Evolutionary conservation across 768 basidiomycete species (phyloP).

Genomic region (Leccinum arenicola): DNA sequence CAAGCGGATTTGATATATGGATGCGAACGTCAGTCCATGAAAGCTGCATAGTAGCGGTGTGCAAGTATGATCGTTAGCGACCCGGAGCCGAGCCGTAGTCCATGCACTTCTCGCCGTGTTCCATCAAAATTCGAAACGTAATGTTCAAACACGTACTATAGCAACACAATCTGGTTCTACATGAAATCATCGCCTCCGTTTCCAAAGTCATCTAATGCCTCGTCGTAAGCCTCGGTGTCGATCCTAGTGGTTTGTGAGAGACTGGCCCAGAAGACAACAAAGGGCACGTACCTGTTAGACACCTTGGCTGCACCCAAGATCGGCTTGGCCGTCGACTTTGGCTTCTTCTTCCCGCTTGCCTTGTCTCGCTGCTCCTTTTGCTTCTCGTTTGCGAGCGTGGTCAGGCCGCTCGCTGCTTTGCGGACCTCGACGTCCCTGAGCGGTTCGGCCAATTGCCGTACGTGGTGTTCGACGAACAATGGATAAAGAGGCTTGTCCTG

Average conservation of each 20-base stretch:
- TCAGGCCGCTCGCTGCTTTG: slow-evolving; percentile 81
- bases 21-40: slow-evolving; percentile 76
- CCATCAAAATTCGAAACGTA: slow-evolving; percentile 1
- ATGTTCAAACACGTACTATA: slow-evolving; percentile 13
- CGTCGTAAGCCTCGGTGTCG: slow-evolving; percentile 82
- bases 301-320: slow-evolving; percentile 70
- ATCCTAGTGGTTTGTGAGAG: slow-evolving; percentile 44
- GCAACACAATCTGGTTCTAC: slow-evolving; percentile 45
- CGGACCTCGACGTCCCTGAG: slow-evolving; percentile 90
- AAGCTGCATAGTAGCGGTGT: slow-evolving; percentile 60
- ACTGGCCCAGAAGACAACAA: slow-evolving; percentile 3
- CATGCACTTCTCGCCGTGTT: not conserved
- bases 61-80: slow-evolving; percentile 64
- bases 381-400: slow-evolving; percentile 92
- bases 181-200: slow-evolving; percentile 81
- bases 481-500: slow-evolving; percentile 80
- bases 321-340: slow-evolving; percentile 68
- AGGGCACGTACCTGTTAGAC: slow-evolving; percentile 50
- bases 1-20: slow-evolving; percentile 94
- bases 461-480: slow-evolving; percentile 81
- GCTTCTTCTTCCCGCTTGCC: slow-evolving; percentile 87
- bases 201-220: slow-evolving; percentile 87
- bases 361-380: slow-evolving; percentile 88
- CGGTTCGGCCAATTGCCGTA: slow-evolving; percentile 68
- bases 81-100: not conserved